A percentile compares a stretch with the other conserved stretches of the same genome.
Evolutionary conservation across 768 basidiomycete species (phyloP).

Genomic region (Russula vinacea): DNA sequence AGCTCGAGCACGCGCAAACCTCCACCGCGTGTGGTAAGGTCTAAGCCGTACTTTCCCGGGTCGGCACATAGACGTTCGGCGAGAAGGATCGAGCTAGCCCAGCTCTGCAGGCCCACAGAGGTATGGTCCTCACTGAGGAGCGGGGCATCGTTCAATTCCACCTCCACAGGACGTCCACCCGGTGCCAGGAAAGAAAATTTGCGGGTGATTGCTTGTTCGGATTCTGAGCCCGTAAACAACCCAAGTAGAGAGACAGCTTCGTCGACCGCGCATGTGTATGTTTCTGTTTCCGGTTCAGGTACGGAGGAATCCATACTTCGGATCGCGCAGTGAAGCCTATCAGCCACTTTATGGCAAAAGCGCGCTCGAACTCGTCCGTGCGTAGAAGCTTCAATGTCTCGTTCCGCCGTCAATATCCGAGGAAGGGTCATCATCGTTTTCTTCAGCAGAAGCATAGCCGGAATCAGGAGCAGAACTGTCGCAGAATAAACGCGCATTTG

Average conservation of each 20-base stretch:
- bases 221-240: slow-evolving; percentile 45
- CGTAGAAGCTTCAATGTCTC: slow-evolving; percentile 48
- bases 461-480: slow-evolving; percentile 59
- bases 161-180: slow-evolving; percentile 35
- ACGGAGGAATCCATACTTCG: slow-evolving; percentile 46
- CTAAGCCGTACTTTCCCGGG: slow-evolving; percentile 44
- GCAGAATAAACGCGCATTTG: slow-evolving; percentile 35
- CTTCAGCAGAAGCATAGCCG: slow-evolving; percentile 66
- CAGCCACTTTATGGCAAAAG: slow-evolving; percentile 69
- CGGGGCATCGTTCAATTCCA: slow-evolving; percentile 70
- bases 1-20: slow-evolving; percentile 57
- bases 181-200: slow-evolving; percentile 47
- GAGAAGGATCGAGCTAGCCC: slow-evolving; percentile 75
- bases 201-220: slow-evolving; percentile 47
- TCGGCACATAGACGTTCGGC: slow-evolving; percentile 56
- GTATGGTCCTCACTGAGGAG: slow-evolving; percentile 66
- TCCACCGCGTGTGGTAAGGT: neutral
- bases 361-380: slow-evolving; percentile 62
- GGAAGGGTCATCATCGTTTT: slow-evolving; percentile 29
- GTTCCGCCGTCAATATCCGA: slow-evolving; percentile 29
- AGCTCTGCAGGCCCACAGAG: slow-evolving; percentile 79
- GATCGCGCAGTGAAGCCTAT: slow-evolving; percentile 64
- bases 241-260: slow-evolving; percentile 58
- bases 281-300: slow-evolving; percentile 38
- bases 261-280: slow-evolving; percentile 49